Evolutionary conservation across 75 land plant species (phyloP).

Genomic region (Adiantum capillusveneris): DNA sequence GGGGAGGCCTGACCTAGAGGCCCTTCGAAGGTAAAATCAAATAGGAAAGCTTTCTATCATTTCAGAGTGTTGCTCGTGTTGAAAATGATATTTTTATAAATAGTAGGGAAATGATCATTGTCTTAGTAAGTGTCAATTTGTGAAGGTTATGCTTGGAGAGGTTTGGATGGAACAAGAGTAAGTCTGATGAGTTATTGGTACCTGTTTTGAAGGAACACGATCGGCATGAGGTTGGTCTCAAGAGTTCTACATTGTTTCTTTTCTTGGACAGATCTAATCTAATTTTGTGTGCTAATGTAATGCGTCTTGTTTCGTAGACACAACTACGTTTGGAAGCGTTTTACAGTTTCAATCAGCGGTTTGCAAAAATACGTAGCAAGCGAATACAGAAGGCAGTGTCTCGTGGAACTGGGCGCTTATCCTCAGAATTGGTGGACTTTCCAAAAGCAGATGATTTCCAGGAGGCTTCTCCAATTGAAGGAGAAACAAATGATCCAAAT

Average conservation of each 20-base stretch:
- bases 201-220: slow-evolving; percentile 92
- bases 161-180: slow-evolving; percentile 83
- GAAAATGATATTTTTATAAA: too few species aligned
- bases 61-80: too few species aligned
- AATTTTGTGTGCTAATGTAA: too few species aligned
- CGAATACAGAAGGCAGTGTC: slow-evolving; percentile 87
- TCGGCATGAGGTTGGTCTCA: slow-evolving; percentile 74
- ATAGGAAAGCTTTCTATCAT: too few species aligned
- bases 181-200: slow-evolving; percentile 82
- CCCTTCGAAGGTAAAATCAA: slow-evolving; percentile 92
- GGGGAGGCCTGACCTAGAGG: slow-evolving; percentile 83
- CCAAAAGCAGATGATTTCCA: background rate
- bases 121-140: background rate
- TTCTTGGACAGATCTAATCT: too few species aligned
- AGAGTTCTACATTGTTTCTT: background rate
- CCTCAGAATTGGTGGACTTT: slow-evolving; percentile 40
- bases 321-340: slow-evolving; percentile 93
- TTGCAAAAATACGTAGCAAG: slow-evolving; percentile 90
- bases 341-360: slow-evolving; percentile 90
- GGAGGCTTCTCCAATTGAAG: background rate
- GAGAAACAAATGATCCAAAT: background rate
- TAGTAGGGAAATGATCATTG: too few species aligned
- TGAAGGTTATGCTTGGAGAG: slow-evolving; percentile 85
- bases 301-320: slow-evolving; percentile 56
- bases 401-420: slow-evolving; percentile 56